Conservation (phyloP, 306 rosid genomes). For the Pterocarpus macrocarpus region DNA sequence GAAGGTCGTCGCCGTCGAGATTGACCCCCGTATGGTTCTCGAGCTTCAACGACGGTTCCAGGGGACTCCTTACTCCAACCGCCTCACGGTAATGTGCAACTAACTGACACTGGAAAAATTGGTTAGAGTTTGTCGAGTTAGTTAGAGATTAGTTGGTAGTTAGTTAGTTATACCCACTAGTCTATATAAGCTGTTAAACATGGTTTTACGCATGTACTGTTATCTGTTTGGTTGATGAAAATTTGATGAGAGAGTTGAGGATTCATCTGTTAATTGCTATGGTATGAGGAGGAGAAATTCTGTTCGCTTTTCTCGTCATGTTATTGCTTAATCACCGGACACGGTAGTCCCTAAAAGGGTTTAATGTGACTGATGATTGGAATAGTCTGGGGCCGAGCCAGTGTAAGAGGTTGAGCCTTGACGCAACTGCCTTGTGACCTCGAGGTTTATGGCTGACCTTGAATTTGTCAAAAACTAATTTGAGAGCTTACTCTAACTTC, state of each 20-base stretch:
- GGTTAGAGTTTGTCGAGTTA: background rate
- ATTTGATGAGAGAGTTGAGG: background rate
- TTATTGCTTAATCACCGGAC: too few species aligned
- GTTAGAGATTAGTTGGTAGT: background rate
- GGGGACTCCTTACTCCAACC: conserved; percentile 72
- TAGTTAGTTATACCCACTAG: too few species aligned
- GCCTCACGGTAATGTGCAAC: conserved; percentile 62
- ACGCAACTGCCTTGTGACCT: too few species aligned
- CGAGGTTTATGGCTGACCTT: too few species aligned
- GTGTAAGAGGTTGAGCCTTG: too few species aligned
- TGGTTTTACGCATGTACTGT: too few species aligned
- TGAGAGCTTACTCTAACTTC: too few species aligned
- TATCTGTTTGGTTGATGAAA: background rate
- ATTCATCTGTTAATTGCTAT: background rate
- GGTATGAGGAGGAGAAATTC: background rate
- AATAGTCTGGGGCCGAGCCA: too few species aligned
- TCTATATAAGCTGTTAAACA: too few species aligned
- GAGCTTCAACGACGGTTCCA: conserved; percentile 83
- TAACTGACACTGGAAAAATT: background rate
- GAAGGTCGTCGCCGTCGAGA: conserved; percentile 81
- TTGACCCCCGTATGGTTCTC: conserved; percentile 95
- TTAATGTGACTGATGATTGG: too few species aligned
- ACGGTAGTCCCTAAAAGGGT: too few species aligned
- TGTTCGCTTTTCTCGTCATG: background rate
- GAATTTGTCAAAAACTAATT: too few species aligned